Evolutionary conservation across 106 monocot species (phyloP), one percentile per base, ranked within the genome.

Genomic region (Cymbidium sinense): DNA sequence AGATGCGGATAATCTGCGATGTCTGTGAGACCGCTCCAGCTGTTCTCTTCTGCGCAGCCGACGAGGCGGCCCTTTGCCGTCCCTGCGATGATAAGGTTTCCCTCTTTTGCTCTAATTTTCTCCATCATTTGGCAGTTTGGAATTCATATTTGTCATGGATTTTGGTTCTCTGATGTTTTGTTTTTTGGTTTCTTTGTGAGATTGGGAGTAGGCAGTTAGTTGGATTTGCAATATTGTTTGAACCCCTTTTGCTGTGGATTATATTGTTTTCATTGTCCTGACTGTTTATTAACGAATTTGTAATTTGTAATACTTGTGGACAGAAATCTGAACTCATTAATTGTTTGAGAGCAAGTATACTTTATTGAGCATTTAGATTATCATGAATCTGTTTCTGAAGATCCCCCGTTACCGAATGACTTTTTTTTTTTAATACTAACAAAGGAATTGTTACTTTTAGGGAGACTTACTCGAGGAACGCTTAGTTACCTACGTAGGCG

Each of bases 1-100:
- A 15, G 33, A 95, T 95, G 95, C 72, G 88, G 67, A 93, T 90
- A 77, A 96, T 96, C 78, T 96, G 96, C 78, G 96, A 96, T 70
- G 96, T 91, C 18, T 96, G 93, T 75, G 96, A 96, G 90, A 96
- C 80, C 75, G 96, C 93, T 12, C 82, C 96, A 13, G 96, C 93
- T 54, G 82, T 91, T 64, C 89, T 96, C 70, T 96, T 96, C 89
- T 96, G 93, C 52, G 93, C 91, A 54, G 96, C 96, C 30, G 93
- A 96, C 52, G 96, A 93, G 86, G 93, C 96, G 25, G 87, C 96
- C 77, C 90, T 96, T 35, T 96, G 96, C 79, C 85, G 81, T 52
- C 78, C 89, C 54, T 96, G 93, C 84, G 96, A 96, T 62, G 89
- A 96, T 36, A 93, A 96, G 96, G 96, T 93, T 9, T n/a, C 27